Evolutionary conservation across 768 basidiomycete genomes (phyloP).

Genomic region (Hericium erinaceus): DNA sequence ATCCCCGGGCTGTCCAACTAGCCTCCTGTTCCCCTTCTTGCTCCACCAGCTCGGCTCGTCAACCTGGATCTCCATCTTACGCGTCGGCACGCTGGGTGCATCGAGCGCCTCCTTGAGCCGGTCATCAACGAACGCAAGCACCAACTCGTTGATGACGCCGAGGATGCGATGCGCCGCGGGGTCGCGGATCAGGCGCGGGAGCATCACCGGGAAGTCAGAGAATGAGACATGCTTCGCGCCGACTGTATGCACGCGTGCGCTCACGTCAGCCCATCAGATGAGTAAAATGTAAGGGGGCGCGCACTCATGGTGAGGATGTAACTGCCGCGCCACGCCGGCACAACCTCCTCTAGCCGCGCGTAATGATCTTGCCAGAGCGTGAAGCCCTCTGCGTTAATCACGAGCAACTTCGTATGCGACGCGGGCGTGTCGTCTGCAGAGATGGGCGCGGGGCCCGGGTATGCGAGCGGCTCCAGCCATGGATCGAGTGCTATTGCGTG

Average conservation of each 20-base stretch:
- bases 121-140: conserved; percentile 16
- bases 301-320: conserved; percentile 9
- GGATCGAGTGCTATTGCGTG: conserved; percentile 68
- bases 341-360: conserved; percentile 40
- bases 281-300: neutral
- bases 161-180: conserved; percentile 10
- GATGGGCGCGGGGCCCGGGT: conserved; percentile 37
- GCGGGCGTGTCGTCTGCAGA: conserved; percentile 7
- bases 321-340: conserved; percentile 32
- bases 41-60: conserved; percentile 2
- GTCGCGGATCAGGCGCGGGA: conserved; percentile 8
- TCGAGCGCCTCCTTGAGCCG: conserved; percentile 7
- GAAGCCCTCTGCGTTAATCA: conserved; percentile 72
- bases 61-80: conserved; percentile 9
- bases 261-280: neutral
- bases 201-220: conserved; percentile 19
- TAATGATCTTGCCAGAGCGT: conserved; percentile 78
- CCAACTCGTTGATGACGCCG: conserved; percentile 12
- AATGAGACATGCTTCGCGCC: conserved; percentile 19
- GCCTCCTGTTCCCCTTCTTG: conserved; percentile 1
- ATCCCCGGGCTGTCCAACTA: conserved; percentile 6
- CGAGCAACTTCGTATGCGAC: conserved; percentile 29
- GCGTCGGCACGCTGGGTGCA: neutral
- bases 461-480: conserved; percentile 71
- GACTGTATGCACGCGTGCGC: conserved; percentile 6